phyloP scores from a whole-genome alignment of 352 stramenopile genomes.

The Phytophthora ohioensis region DNA sequence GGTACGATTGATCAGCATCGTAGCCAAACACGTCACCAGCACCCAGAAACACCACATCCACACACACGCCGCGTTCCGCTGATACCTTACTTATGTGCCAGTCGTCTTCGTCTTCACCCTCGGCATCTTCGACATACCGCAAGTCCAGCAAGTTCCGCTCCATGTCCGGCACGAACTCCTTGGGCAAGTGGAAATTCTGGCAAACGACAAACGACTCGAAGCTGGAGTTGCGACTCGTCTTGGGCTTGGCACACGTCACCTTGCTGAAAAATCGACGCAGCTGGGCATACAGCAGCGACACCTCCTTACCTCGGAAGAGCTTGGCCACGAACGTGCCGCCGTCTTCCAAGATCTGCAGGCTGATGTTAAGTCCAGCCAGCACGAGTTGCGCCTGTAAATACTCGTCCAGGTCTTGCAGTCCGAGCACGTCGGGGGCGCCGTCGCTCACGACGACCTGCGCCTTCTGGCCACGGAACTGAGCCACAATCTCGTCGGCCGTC shows the following conservation, averaged over 20 bases:
- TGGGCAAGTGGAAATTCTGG: constrained; percentile 63
- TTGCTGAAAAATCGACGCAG: constrained; percentile 74
- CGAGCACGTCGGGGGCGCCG: constrained; percentile 98
- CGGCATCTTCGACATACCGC: constrained; percentile 60
- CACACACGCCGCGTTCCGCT: constrained; percentile 55
- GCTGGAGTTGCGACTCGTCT: constrained; percentile 86
- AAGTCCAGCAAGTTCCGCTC: constrained; percentile 78
- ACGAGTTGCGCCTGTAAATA: constrained; percentile 86
- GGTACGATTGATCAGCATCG: constrained; percentile 88
- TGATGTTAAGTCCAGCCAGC: constrained; percentile 83
- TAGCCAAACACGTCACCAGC: constrained; percentile 83
- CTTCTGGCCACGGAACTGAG: constrained; percentile 74
- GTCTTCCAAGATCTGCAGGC: constrained; percentile 73
- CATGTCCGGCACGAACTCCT: constrained; percentile 67
- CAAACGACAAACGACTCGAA: constrained; percentile 88
- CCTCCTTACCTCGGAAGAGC: constrained; percentile 86
- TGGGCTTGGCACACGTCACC: constrained; percentile 87
- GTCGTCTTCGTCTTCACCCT: constrained; percentile 41
- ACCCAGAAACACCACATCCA: constrained; percentile 72
- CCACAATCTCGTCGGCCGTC: constrained; percentile 79
- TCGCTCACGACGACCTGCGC: constrained; percentile 99
- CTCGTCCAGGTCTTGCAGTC: constrained; percentile 84
- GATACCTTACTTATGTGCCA: constrained; percentile 46
- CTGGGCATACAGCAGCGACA: constrained; percentile 77
- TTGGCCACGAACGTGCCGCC: constrained; percentile 88